Conservation (phyloP, 768 basidiomycete genomes). For the Phallus indusiatus region DNA sequence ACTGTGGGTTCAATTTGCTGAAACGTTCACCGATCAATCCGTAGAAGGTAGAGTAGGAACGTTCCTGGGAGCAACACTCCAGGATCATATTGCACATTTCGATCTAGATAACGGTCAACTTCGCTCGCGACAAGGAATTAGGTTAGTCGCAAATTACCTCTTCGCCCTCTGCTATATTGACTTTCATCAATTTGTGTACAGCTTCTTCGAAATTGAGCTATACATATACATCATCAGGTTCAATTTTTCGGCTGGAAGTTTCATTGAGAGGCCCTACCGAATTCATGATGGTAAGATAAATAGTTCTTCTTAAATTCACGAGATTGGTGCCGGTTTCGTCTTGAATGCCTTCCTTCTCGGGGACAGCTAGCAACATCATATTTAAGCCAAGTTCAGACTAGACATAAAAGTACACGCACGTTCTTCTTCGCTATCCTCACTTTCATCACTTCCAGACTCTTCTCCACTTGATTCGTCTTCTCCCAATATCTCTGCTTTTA, state of each 20-base stretch:
- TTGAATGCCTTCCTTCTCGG: slow-evolving; percentile 82
- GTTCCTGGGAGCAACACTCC: slow-evolving; percentile 99
- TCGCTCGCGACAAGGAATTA: background rate
- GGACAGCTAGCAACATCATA: slow-evolving; percentile 38
- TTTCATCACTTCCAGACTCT: slow-evolving; percentile 47
- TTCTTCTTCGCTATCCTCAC: slow-evolving; percentile 46
- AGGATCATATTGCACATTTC: slow-evolving; percentile 98
- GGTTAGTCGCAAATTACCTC: slow-evolving; percentile 50
- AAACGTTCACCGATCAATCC: slow-evolving; percentile 95
- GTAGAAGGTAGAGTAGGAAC: slow-evolving; percentile 96
- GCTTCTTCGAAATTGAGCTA: slow-evolving; percentile 93
- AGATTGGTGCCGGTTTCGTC: slow-evolving; percentile 93
- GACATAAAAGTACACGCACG: slow-evolving; percentile 24
- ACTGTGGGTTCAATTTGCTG: slow-evolving; percentile 89
- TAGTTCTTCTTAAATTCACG: slow-evolving; percentile 86
- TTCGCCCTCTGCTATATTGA: slow-evolving; percentile 84
- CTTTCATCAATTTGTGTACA: slow-evolving; percentile 92
- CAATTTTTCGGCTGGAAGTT: background rate
- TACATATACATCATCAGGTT: slow-evolving; percentile 2
- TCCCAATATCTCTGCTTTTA: slow-evolving; percentile 91
- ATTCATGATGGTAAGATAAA: slow-evolving; percentile 99
- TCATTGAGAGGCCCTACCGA: slow-evolving; percentile 32
- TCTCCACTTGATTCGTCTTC: slow-evolving; percentile 67
- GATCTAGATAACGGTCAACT: slow-evolving; percentile 42
- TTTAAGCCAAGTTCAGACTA: background rate